Evolutionary conservation across 148 eudicot species (phyloP), one percentile per base, ranked within the genome.

Genomic region (Vaccinium myrtillus): DNA sequence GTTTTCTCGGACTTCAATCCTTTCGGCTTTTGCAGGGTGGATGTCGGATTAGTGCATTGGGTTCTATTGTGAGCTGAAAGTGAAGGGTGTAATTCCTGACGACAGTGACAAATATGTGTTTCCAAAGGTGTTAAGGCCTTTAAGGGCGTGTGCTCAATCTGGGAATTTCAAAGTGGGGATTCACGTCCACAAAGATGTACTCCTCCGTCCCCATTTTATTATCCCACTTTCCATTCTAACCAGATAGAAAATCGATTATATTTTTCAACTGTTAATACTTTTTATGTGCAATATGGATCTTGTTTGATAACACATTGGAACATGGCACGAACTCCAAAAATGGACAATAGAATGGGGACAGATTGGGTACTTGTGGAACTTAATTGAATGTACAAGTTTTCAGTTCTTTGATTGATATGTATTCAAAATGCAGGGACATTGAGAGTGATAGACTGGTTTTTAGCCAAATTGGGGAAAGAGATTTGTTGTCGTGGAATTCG

Each of bases 381-480:
- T 92, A 91, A 15, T 82, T 9, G 48, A 91, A 83, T 86, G 10
- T 85, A 2, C 86, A 67, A 36, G 92, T 91, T 84, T 87, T 87
- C 61, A 85, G 88, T 86, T 85, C 90, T 19, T 90, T 92, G 90
- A 91, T 90, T 78, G 89, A 90, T 81, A 91, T 91, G 93, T 92
- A 91, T 75, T 87, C 91, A 0, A 92, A 90, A 77, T 91, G 90
- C 67, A 85, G 81, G 82, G 86, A 87, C 27, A 36, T 87, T 78
- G 83, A 71, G 55, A 71, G 81, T 78, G 92, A 88, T 80, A 89
- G 85, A 54, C 50, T 69, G 87, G 87, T 92, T 80, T 87, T 92
- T 75, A 77, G 84, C 58, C 18, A 14, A 58, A 87, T 92, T 91
- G 85, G 21, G 13, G 84, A 59, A 63, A 90, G 87, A 70, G 91